Conservation (phyloP, 2,329 filamentous ascomycete species). For the Epichloe coenophiala region DNA sequence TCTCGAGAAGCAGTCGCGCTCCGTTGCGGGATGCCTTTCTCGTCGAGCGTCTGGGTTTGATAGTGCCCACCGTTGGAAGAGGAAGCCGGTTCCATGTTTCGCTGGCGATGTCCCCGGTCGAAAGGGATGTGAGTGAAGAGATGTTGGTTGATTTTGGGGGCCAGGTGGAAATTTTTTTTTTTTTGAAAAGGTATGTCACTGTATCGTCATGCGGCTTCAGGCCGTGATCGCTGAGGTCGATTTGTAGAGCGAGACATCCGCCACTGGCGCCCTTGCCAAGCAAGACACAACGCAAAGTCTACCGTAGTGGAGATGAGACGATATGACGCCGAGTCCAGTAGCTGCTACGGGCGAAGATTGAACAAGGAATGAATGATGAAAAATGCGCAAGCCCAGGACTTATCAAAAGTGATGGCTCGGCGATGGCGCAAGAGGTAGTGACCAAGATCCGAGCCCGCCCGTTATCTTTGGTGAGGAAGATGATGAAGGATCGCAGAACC, state of each 20-base stretch:
- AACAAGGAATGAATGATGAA: neutral
- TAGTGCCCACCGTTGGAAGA: neutral
- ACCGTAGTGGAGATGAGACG: neutral
- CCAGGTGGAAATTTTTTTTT: too few species aligned
- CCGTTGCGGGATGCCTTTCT: neutral
- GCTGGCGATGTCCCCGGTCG: neutral
- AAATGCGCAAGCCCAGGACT: neutral
- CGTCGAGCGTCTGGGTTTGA: neutral
- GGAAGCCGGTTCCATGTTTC: neutral
- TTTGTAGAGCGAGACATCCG: neutral
- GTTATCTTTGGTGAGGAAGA: too few species aligned
- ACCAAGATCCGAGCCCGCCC: neutral
- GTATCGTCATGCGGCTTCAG: neutral
- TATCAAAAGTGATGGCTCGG: neutral
- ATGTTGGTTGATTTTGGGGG: too few species aligned
- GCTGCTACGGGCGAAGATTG: neutral
- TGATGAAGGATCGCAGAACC: neutral
- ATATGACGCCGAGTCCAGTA: neutral
- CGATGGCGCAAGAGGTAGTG: neutral
- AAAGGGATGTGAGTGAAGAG: too few species aligned
- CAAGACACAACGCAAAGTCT: neutral
- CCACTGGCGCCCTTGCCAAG: neutral
- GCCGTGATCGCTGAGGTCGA: neutral
- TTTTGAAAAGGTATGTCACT: neutral
- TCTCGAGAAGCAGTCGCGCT: neutral